These are phyloP conservation scores for Fusarium cicatricum DNA, from an alignment of 2,329 filamentous ascomycete species.

Conservation along the genomic window DNA sequence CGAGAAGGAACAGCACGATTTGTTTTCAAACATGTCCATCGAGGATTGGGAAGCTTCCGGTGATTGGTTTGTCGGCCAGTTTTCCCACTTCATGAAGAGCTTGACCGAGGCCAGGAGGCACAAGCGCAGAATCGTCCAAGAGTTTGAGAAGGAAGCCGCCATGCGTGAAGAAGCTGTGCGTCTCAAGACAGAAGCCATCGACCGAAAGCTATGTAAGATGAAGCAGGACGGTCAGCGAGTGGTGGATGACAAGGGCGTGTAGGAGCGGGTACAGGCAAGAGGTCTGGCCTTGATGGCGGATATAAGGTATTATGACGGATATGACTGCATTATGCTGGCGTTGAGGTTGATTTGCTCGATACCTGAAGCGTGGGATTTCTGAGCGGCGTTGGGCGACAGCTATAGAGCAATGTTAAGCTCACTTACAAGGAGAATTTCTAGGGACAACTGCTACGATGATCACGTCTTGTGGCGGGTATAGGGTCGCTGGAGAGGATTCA, in stretches of 20 bases:
- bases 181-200: conserved; percentile 61
- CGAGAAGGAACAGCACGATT: conserved; percentile 56
- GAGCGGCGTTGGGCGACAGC: conserved; percentile 26
- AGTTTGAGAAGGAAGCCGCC: conserved; percentile 65
- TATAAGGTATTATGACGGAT: conserved; percentile 33
- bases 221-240: conserved; percentile 65
- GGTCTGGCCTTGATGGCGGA: conserved; percentile 3
- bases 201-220: conserved; percentile 62
- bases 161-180: conserved; percentile 63
- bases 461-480: conserved; percentile 13
- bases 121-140: conserved; percentile 59
- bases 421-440: conserved; percentile 16
- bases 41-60: conserved; percentile 67
- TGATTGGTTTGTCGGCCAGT: conserved; percentile 67
- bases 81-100: conserved; percentile 57
- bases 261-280: conserved; percentile 2
- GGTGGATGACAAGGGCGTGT: conserved; percentile 54
- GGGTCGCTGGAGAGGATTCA: conserved; percentile 27
- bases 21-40: conserved; percentile 63
- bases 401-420: conserved; percentile 18
- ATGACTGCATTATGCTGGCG: conserved; percentile 42
- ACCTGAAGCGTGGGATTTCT: conserved; percentile 21
- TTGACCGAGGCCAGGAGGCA: conserved; percentile 58
- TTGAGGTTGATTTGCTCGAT: conserved; percentile 33
- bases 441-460: conserved; percentile 22